Evolutionary conservation across 1,284 basidiomycete species (phyloP).

Genomic region (Acaromyces ingoldii): DNA sequence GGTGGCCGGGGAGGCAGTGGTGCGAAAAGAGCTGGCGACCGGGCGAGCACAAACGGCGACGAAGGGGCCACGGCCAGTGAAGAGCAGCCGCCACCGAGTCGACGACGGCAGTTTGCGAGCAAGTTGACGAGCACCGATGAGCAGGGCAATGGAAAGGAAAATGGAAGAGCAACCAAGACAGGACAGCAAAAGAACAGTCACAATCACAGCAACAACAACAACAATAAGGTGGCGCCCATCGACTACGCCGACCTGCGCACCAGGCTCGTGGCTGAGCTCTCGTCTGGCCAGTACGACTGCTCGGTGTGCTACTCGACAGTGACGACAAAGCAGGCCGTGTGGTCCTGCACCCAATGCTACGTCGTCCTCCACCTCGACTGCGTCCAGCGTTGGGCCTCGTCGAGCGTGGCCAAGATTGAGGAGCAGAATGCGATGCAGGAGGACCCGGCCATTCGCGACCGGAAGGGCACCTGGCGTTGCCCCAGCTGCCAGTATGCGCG

Average conservation of each 20-base stretch:
- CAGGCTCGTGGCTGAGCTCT: slow-evolving; percentile 41
- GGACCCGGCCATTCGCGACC: slow-evolving; percentile 36
- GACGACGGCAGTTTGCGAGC: slow-evolving; percentile 29
- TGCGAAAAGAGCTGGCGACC: neutral
- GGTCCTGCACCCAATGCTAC: slow-evolving; percentile 48
- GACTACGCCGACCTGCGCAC: slow-evolving; percentile 45
- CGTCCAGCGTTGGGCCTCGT: slow-evolving; percentile 45
- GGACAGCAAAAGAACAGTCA: too few relatives aligned
- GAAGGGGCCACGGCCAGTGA: neutral
- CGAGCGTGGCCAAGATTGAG: slow-evolving; percentile 43
- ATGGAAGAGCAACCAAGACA: neutral
- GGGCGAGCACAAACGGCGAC: neutral
- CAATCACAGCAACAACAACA: neutral
- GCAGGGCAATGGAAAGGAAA: neutral
- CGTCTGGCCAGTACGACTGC: slow-evolving; percentile 45
- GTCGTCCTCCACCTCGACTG: slow-evolving; percentile 45
- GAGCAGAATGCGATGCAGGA: slow-evolving; percentile 49
- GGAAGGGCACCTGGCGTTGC: slow-evolving; percentile 45
- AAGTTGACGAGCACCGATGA: slow-evolving; percentile 21
- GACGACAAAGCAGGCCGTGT: slow-evolving; percentile 33
- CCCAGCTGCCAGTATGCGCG: slow-evolving; percentile 46
- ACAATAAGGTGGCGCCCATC: neutral
- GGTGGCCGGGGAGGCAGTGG: neutral
- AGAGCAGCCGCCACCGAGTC: slow-evolving; percentile 3
- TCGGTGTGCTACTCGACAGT: slow-evolving; percentile 46